Evolutionary conservation across 2,329 filamentous ascomycete species (phyloP).

Genomic region (Arthroderma sp.): DNA sequence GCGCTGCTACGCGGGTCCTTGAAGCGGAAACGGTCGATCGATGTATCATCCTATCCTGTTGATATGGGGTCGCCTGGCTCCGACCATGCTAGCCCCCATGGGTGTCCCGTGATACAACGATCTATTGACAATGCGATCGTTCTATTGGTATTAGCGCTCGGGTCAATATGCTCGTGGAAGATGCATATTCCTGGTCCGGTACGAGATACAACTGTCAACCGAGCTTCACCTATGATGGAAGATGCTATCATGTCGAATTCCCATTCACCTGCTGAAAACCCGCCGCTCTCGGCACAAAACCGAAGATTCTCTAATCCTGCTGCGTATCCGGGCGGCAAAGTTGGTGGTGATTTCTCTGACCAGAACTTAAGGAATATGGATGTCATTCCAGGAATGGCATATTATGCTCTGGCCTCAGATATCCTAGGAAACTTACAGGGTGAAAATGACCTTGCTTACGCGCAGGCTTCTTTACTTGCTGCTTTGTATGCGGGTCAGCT

Average conservation of each 20-base stretch:
- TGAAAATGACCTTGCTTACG: constrained; percentile 65
- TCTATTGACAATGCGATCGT: constrained; percentile 72
- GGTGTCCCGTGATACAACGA: constrained; percentile 28
- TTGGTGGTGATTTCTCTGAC: constrained; percentile 13
- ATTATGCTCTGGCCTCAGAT: constrained; percentile 74
- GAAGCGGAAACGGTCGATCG: constrained; percentile 11
- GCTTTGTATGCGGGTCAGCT: constrained; percentile 83
- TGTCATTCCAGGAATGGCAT: constrained; percentile 75
- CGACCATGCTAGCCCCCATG: constrained; percentile 3
- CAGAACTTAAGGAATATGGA: constrained; percentile 53
- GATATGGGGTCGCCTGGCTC: constrained; percentile 6
- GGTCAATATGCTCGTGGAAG: constrained; percentile 57
- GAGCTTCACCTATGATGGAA: constrained; percentile 8
- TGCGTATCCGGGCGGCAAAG: constrained; percentile 4
- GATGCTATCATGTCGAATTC: neutral
- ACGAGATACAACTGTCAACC: constrained; percentile 17
- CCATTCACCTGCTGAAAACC: constrained; percentile 1
- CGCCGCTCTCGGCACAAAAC: constrained; percentile 3
- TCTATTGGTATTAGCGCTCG: constrained; percentile 69
- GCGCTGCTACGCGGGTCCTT: constrained; percentile 6
- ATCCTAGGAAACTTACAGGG: constrained; percentile 74
- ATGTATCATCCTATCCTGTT: constrained; percentile 2
- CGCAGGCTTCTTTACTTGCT: constrained; percentile 72
- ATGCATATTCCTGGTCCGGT: constrained; percentile 42
- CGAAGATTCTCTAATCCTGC: constrained; percentile 3